Conservation (phyloP, 495 filamentous ascomycete genomes). For the Aspergillus kassunensis region DNA sequence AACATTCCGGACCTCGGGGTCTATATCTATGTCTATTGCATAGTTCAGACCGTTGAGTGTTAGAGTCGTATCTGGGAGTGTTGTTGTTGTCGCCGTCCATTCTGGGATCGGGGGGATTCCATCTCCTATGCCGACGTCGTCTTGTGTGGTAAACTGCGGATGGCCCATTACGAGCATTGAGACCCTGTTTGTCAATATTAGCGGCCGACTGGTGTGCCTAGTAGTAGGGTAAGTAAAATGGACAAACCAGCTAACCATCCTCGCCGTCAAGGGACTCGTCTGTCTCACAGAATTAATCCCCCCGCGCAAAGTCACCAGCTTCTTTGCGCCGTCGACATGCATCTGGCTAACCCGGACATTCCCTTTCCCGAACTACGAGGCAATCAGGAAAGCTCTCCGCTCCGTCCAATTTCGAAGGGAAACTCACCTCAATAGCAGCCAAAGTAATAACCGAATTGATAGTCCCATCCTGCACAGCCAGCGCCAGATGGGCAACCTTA, state of each 20-base stretch:
- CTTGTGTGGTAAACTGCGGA: conserved; percentile 47
- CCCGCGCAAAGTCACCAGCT: conserved; percentile 43
- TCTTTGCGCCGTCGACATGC: conserved; percentile 49
- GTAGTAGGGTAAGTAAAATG: background rate
- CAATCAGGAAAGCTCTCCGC: too few relatives aligned
- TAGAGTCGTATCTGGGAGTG: background rate
- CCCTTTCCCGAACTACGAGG: conserved; percentile 46
- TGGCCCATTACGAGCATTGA: conserved; percentile 45
- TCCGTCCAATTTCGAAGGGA: too few relatives aligned
- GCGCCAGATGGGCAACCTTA: conserved; percentile 36
- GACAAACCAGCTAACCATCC: conserved; percentile 50
- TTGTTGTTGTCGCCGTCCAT: conserved; percentile 34
- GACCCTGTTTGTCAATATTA: conserved; percentile 36
- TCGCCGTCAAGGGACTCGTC: conserved; percentile 47
- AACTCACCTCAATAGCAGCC: conserved; percentile 42
- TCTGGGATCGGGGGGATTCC: conserved; percentile 42
- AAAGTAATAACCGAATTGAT: conserved; percentile 52
- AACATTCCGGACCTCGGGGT: conserved; percentile 31
- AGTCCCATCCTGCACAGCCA: conserved; percentile 50
- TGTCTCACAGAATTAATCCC: conserved; percentile 42
- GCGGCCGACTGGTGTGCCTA: too few relatives aligned
- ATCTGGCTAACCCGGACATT: conserved; percentile 39
- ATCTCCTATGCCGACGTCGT: conserved; percentile 43
- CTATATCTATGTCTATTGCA: conserved; percentile 19
- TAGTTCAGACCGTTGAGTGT: conserved; percentile 18